These are phyloP conservation scores for Aphanomyces stellatus DNA, from an alignment of 352 stramenopile genomes.

Conservation along the genomic window DNA sequence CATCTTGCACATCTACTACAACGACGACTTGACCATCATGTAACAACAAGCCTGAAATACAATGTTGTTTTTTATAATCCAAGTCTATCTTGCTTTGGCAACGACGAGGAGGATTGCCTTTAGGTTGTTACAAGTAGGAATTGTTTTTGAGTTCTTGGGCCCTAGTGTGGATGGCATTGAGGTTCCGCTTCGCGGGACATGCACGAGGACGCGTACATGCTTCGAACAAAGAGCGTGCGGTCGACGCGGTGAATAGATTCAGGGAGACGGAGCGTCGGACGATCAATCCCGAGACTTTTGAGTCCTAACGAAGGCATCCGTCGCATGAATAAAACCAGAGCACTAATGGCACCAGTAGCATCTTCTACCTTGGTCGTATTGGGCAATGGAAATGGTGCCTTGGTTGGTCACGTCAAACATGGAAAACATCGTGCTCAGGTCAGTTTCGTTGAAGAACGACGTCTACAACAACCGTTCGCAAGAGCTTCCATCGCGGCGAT, in stretches of 20 bases:
- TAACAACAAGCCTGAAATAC: conserved; percentile 23
- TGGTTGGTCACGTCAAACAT: conserved; percentile 67
- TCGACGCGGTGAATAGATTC: conserved; percentile 55
- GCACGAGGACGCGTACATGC: conserved; percentile 33
- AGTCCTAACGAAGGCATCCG: conserved; percentile 26
- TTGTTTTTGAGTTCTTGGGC: conserved; percentile 16
- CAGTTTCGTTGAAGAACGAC: conserved; percentile 61
- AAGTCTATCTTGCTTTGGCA: no score
- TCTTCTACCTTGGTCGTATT: conserved; percentile 55
- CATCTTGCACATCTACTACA: conserved; percentile 88
- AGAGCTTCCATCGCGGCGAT: neutral
- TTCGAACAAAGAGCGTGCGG: conserved; percentile 52
- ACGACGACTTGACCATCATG: conserved; percentile 86
- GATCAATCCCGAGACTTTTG: conserved; percentile 52
- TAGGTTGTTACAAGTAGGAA: neutral
- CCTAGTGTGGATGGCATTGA: neutral
- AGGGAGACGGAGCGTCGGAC: conserved; percentile 46
- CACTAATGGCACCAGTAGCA: neutral
- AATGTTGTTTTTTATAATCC: neutral
- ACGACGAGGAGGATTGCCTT: neutral
- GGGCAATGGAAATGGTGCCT: conserved; percentile 46
- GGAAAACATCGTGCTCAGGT: conserved; percentile 63
- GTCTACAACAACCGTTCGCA: conserved; percentile 24
- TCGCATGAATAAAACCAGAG: neutral
- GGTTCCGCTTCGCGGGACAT: neutral